Evolutionary conservation across 768 basidiomycete species (phyloP).

Genomic region (Suillus alpinus): DNA sequence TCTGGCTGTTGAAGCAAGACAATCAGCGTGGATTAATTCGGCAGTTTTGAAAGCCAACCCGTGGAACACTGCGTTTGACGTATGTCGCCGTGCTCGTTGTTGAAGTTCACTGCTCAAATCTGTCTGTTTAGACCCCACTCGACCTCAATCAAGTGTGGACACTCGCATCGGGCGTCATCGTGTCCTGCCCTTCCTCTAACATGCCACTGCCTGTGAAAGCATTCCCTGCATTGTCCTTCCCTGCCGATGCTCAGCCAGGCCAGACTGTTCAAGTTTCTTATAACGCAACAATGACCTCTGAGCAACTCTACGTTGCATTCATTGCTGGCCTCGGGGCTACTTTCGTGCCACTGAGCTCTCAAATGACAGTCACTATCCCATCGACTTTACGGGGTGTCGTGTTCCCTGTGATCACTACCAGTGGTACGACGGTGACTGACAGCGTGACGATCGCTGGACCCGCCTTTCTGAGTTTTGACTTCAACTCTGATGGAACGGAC

Average conservation of each 20-base stretch:
- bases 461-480: conserved; percentile 26
- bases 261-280: conserved; percentile 26
- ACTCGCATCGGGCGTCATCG: conserved; percentile 44
- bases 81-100: conserved; percentile 4
- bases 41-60: conserved; percentile 38
- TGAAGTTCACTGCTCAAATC: not conserved
- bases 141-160: conserved; percentile 45
- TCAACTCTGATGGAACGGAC: conserved; percentile 18
- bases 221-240: conserved; percentile 42
- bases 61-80: conserved; percentile 49
- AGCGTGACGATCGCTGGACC: conserved; percentile 41
- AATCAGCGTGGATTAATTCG: conserved; percentile 47
- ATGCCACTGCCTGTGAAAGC: conserved; percentile 46
- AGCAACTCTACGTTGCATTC: conserved; percentile 34
- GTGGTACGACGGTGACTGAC: conserved; percentile 31
- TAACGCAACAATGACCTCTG: conserved; percentile 14
- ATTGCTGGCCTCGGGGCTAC: conserved; percentile 31
- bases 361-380: conserved; percentile 22
- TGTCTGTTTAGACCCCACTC: conserved; percentile 31
- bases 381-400: conserved; percentile 27
- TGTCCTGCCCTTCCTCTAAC: conserved; percentile 46
- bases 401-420: conserved; percentile 36
- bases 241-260: conserved; percentile 31
- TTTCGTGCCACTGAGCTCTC: conserved; percentile 27
- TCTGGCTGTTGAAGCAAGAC: conserved; percentile 52